Evolutionary conservation across 495 filamentous ascomycete species (phyloP).

Genomic region (Tuber aestivum): DNA sequence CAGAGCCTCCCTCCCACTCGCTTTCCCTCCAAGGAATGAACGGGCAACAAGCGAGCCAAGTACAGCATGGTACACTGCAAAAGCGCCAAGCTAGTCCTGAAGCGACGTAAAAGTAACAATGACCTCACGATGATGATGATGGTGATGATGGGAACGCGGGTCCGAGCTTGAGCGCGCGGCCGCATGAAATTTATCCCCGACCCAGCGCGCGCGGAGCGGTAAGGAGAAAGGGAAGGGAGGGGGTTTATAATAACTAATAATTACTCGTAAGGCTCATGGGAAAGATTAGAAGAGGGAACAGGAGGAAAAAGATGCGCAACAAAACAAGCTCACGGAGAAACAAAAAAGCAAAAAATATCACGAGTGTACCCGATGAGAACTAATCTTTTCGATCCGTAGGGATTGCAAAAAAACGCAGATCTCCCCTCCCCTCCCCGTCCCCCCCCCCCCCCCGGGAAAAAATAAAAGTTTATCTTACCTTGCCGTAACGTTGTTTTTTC

Average conservation of each 20-base stretch:
- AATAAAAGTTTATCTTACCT: neutral
- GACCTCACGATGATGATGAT: neutral
- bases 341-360: neutral
- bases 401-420: neutral
- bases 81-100: neutral
- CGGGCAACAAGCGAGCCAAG: neutral
- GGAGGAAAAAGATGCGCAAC: neutral
- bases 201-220: neutral
- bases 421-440: no score
- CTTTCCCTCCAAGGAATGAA: neutral
- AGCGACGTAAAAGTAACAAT: neutral
- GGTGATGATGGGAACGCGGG: neutral
- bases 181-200: neutral
- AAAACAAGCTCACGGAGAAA: neutral
- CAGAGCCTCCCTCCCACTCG: slow-evolving; percentile 1
- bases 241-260: slow-evolving; percentile 2
- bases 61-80: neutral
- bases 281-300: neutral
- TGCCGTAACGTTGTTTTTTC: neutral
- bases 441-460: neutral
- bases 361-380: neutral
- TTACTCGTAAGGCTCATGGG: neutral
- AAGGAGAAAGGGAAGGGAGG: neutral
- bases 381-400: neutral
- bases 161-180: neutral